Percentiles rank a stretch among this genome's conserved stretches.
These are phyloP conservation scores for Cotoneaster glaucophyllus DNA, from an alignment of 306 rosid species.

Conservation along the genomic window DNA sequence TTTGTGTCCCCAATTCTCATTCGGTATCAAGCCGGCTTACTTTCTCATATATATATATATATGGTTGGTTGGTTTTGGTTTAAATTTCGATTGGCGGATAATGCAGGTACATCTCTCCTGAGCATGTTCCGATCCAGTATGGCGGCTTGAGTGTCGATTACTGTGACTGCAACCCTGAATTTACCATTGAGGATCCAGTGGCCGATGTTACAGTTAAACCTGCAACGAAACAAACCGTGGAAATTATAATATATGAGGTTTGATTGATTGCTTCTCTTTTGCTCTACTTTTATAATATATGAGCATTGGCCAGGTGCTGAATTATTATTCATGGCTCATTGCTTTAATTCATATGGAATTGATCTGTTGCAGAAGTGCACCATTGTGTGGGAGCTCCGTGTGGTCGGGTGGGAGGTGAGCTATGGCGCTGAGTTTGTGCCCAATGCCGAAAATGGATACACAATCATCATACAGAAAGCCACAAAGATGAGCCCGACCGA, in stretches of 20 bases:
- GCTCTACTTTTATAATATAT: not conserved
- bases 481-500: slow-evolving; percentile 61
- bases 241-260: slow-evolving; percentile 91
- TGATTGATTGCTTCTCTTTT: slow-evolving; percentile 9
- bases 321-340: not conserved
- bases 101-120: slow-evolving; percentile 73
- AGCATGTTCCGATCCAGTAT: slow-evolving; percentile 78
- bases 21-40: not conserved
- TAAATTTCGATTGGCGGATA: not conserved
- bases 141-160: slow-evolving; percentile 90
- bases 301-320: not conserved
- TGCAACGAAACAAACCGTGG: slow-evolving; percentile 82
- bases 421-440: slow-evolving; percentile 85
- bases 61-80: not conserved
- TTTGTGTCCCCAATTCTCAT: not conserved
- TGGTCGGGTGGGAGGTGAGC: slow-evolving; percentile 95
- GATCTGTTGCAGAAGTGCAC: slow-evolving; percentile 63
- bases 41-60: not conserved
- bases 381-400: slow-evolving; percentile 92
- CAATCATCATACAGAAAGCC: slow-evolving; percentile 65
- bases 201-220: slow-evolving; percentile 60
- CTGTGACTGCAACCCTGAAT: slow-evolving; percentile 93
- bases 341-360: not conserved
- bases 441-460: slow-evolving; percentile 46
- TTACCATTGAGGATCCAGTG: slow-evolving; percentile 57